Base-by-base conservation (phyloP, 2,329 filamentous ascomycete species). In the Bipolaris sorokiniana region DNA sequence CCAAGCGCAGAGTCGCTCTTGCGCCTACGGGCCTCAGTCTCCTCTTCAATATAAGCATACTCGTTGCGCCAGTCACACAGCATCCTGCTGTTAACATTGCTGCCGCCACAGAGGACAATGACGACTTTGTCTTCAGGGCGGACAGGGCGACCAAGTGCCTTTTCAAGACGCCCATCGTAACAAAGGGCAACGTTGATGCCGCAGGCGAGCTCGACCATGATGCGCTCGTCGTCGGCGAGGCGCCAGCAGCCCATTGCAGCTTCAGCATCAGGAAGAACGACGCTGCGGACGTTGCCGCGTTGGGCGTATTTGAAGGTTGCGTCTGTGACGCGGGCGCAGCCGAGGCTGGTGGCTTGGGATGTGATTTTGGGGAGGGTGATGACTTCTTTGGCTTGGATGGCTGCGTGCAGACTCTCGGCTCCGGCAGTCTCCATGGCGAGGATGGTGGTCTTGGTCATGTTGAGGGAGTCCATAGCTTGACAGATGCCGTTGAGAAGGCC, bases 141-240 rank as follows among this genome's bases (percentile, higher is more conserved):
- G 61, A 91, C 83, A 33, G 83, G 83, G 31, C 88, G 85, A 0
- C 92, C 78, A 9, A 86, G 65, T 1, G 73, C 78, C 65, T 82
- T 80, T 69, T 87, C 83, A 68, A 96, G 71, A 38, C 84, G 76
- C 0, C 84, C 86, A 38, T 84, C 85, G 68, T 91, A 92, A 56
- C 82, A 87, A 3, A 86, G 74, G 1, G 89, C 91, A 11, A 96
- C 77, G 50, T 89, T 90, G 5, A 94, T 92, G 0, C 93, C 92
- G 73, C 94, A 97, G 0, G 92, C 88, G 34, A 89, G 81, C 79
- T 98, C 94, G 3, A 97, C 91, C 55, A 97, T 80, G 54, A 94
- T 78, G 23, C 90, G 81, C 66, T 93, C 90, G 59, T 96, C 92
- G 63, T 97, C 90, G 9, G 91, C 88, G 60, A 97, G 88, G 22